Conservation (phyloP, 176 grass and related monocot genomes). For the Bromus sterilis region DNA sequence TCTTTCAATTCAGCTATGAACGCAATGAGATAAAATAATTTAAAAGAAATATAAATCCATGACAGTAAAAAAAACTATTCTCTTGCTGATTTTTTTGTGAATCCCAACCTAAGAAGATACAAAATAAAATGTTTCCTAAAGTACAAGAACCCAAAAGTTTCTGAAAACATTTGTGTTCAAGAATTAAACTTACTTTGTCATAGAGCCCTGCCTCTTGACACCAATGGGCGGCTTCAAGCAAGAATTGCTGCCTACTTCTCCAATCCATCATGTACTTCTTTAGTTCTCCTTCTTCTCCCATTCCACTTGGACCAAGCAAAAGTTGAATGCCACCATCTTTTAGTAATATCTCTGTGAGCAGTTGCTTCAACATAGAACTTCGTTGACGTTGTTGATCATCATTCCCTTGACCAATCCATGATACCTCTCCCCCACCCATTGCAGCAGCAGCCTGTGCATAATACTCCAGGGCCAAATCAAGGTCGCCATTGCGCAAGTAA, state of each 20-base stretch:
- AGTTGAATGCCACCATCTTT: slow-evolving; percentile 78
- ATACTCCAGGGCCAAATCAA: slow-evolving; percentile 85
- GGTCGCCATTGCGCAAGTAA: slow-evolving; percentile 72
- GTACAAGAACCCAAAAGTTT: neutral
- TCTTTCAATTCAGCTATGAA: slow-evolving; percentile 20
- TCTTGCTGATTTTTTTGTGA: neutral
- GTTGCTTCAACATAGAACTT: slow-evolving; percentile 86
- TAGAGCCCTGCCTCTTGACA: slow-evolving; percentile 90
- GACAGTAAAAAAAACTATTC: neutral
- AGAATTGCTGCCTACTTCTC: slow-evolving; percentile 68
- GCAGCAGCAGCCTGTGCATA: slow-evolving; percentile 87
- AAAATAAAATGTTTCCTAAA: neutral
- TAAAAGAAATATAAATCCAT: slow-evolving; percentile 13
- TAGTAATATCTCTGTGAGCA: slow-evolving; percentile 86
- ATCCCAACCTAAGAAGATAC: neutral
- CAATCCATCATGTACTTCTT: slow-evolving; percentile 89
- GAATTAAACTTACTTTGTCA: slow-evolving; percentile 67
- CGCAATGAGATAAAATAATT: neutral
- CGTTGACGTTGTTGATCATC: slow-evolving; percentile 74
- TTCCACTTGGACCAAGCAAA: slow-evolving; percentile 85
- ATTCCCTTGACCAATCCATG: slow-evolving; percentile 57
- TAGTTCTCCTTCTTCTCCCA: slow-evolving; percentile 84
- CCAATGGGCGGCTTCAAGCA: slow-evolving; percentile 78
- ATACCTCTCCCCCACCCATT: slow-evolving; percentile 82
- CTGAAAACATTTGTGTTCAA: neutral